Conservation (phyloP, 345 rosid species). For the Crucihimalaya himalaica region DNA sequence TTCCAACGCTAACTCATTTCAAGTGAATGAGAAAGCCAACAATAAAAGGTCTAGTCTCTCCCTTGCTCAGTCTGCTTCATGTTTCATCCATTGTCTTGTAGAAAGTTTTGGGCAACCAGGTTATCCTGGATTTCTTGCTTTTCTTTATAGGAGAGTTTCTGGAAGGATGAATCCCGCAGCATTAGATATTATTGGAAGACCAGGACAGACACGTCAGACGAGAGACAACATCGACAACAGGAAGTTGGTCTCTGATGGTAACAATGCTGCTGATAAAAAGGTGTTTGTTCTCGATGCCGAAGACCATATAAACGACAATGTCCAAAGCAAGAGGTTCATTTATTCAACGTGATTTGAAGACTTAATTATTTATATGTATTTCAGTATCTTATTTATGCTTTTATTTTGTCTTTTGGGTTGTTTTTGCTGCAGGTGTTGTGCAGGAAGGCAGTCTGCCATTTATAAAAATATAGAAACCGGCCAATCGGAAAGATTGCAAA, state of each 20-base stretch:
- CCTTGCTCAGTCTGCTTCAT: slow-evolving; percentile 13
- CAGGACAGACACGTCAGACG: slow-evolving; percentile 4
- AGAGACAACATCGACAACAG: background rate
- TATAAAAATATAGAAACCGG: background rate
- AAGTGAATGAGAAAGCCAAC: slow-evolving; percentile 39
- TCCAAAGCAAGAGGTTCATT: slow-evolving; percentile 10
- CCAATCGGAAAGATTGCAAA: background rate
- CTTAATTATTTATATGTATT: background rate
- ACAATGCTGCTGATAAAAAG: slow-evolving; percentile 7
- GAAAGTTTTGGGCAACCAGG: background rate
- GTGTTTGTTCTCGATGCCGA: background rate
- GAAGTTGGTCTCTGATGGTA: slow-evolving; percentile 2
- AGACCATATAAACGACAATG: slow-evolving; percentile 5
- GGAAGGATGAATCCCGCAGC: background rate
- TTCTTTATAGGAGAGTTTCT: slow-evolving; percentile 13
- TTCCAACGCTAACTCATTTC: slow-evolving; percentile 31
- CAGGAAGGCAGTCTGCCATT: background rate
- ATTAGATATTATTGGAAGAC: slow-evolving; percentile 4
- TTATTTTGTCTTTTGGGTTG: background rate
- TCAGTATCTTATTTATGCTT: background rate
- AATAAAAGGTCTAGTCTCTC: slow-evolving; percentile 44
- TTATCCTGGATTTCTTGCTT: slow-evolving; percentile 1
- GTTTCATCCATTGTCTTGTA: background rate
- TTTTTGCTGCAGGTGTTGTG: slow-evolving; percentile 5
- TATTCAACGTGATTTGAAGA: background rate